These are phyloP conservation scores for Termitomyces titanicus DNA, from an alignment of 768 basidiomycete species.

Conservation along the genomic window DNA sequence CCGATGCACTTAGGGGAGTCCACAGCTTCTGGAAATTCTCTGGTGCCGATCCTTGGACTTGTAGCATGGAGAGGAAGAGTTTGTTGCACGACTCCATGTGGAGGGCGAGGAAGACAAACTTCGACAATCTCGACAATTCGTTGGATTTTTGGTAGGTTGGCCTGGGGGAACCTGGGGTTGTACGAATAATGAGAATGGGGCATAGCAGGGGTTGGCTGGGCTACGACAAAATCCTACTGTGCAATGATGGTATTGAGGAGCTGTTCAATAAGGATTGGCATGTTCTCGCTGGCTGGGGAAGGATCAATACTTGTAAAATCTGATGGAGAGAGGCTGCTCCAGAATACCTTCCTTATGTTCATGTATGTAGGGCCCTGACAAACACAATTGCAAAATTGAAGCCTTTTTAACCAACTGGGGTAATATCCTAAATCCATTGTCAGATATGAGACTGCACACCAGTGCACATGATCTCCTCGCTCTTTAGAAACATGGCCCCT, in stretches of 20 bases:
- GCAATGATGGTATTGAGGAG: constrained; percentile 14
- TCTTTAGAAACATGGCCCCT: constrained; percentile 19
- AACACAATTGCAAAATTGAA: constrained; percentile 21
- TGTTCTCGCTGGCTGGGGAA: neutral
- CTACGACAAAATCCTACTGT: constrained; percentile 17
- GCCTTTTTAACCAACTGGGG: constrained; percentile 18
- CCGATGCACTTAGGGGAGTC: constrained; percentile 21
- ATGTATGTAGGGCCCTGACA: constrained; percentile 18
- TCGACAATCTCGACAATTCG: constrained; percentile 25
- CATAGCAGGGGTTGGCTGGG: neutral
- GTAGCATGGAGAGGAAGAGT: constrained; percentile 22
- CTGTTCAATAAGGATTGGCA: constrained; percentile 15
- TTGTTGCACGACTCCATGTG: constrained; percentile 17
- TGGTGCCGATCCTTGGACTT: constrained; percentile 6
- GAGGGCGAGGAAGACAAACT: constrained; percentile 17
- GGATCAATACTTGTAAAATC: neutral
- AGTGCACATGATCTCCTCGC: constrained; percentile 14
- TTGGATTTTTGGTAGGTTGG: constrained; percentile 16
- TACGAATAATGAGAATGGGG: neutral
- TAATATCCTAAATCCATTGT: constrained; percentile 14
- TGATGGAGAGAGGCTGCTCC: neutral
- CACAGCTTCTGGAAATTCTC: constrained; percentile 23
- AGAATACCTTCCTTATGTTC: constrained; percentile 13
- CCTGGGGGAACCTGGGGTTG: neutral
- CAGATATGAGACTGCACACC: neutral